Conservation (phyloP, 371 early-diverging fungal genomes). For the Syncephalastrum racemosum region DNA sequence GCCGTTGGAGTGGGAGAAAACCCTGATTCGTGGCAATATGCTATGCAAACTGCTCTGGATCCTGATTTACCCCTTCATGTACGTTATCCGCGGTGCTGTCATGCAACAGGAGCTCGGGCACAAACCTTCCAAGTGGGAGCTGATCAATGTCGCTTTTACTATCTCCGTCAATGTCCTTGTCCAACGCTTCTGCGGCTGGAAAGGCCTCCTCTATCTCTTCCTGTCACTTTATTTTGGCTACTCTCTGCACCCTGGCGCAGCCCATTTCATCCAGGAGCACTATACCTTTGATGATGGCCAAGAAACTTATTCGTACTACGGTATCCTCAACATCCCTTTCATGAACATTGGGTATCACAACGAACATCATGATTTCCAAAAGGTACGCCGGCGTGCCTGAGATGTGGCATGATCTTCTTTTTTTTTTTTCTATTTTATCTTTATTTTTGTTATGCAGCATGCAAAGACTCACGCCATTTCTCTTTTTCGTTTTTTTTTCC, state of each 20-base stretch:
- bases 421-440: background rate
- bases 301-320: slow-evolving; percentile 98
- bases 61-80: slow-evolving; percentile 87
- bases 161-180: slow-evolving; percentile 62
- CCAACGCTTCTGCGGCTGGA: slow-evolving; percentile 59
- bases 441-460: too few species aligned
- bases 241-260: slow-evolving; percentile 93
- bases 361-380: slow-evolving; percentile 97
- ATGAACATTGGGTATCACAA: slow-evolving; percentile 95
- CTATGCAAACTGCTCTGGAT: slow-evolving; percentile 80
- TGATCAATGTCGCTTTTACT: slow-evolving; percentile 75
- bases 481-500: background rate
- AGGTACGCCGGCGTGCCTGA: slow-evolving; percentile 31
- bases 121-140: slow-evolving; percentile 77
- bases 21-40: slow-evolving; percentile 75
- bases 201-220: slow-evolving; percentile 75
- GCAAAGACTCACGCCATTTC: too few species aligned
- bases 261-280: slow-evolving; percentile 98
- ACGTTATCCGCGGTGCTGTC: slow-evolving; percentile 84
- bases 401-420: background rate
- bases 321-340: slow-evolving; percentile 79
- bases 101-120: slow-evolving; percentile 62
- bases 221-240: slow-evolving; percentile 87
- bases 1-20: slow-evolving; percentile 86
- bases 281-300: slow-evolving; percentile 94